These are phyloP conservation scores for Eremothecium cymbalariae DNA, from an alignment of 1,139 yeast species.

Conservation along the genomic window DNA sequence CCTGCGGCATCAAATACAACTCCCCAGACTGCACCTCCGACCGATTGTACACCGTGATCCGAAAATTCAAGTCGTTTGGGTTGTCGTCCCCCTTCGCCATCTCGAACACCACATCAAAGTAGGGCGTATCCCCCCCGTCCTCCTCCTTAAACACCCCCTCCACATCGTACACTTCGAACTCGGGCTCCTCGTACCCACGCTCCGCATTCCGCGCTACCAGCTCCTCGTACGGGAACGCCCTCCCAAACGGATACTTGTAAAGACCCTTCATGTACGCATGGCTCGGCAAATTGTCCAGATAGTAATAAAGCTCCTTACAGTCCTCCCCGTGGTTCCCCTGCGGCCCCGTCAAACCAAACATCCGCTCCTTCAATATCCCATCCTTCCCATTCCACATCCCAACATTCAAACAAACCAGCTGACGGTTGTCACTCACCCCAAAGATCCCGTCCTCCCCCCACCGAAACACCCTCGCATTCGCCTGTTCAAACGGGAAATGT, in stretches of 20 bases:
- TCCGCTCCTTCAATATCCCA: slow-evolving; percentile 74
- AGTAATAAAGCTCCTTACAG: slow-evolving; percentile 78
- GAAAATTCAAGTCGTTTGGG: slow-evolving; percentile 70
- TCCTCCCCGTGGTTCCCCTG: slow-evolving; percentile 97
- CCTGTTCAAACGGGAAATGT: slow-evolving; percentile 81
- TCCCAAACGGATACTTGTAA: slow-evolving; percentile 83
- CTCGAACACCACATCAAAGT: slow-evolving; percentile 86
- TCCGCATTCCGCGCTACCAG: slow-evolving; percentile 62
- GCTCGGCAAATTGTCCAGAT: slow-evolving; percentile 85
- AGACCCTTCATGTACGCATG: slow-evolving; percentile 90
- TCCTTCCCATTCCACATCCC: slow-evolving; percentile 93
- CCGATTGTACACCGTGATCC: slow-evolving; percentile 86
- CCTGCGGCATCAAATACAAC: slow-evolving; percentile 76
- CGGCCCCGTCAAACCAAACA: slow-evolving; percentile 85
- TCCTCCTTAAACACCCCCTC: slow-evolving; percentile 27
- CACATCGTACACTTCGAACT: slow-evolving; percentile 37
- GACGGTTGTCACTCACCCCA: slow-evolving; percentile 84
- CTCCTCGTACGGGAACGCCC: slow-evolving; percentile 69
- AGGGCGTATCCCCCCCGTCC: slow-evolving; percentile 62
- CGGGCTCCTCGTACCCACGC: slow-evolving; percentile 42
- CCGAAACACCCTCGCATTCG: slow-evolving; percentile 73
- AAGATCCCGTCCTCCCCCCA: slow-evolving; percentile 98
- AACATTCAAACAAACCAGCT: slow-evolving; percentile 63
- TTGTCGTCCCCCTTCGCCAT: slow-evolving; percentile 83
- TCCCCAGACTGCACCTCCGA: slow-evolving; percentile 73